Evolutionary conservation across 805 yeast genomes (phyloP).

Genomic region (Pichia phayaonensis): DNA sequence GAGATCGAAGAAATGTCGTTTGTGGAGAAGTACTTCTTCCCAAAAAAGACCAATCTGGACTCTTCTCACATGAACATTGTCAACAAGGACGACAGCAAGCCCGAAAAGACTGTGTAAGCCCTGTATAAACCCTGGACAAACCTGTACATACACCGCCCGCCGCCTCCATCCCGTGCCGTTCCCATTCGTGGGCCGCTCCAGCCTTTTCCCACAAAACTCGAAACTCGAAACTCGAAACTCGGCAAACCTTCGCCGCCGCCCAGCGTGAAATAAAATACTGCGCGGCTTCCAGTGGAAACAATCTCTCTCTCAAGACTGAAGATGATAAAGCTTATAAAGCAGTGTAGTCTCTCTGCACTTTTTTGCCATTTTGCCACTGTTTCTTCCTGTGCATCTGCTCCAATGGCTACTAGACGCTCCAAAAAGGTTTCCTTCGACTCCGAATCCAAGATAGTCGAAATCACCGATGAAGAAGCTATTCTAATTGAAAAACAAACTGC

Average conservation of each 20-base stretch:
- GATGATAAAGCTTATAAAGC: background rate
- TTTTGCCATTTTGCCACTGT: background rate
- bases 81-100: conserved; percentile 7
- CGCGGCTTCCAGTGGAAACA: background rate
- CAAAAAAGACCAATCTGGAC: conserved; percentile 25
- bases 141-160: background rate
- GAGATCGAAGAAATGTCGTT: conserved; percentile 40
- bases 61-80: conserved; percentile 16
- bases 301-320: no score
- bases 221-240: no score
- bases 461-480: conserved; percentile 5
- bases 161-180: background rate
- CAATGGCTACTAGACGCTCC: conserved; percentile 7
- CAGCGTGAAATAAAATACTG: background rate
- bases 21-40: conserved; percentile 40
- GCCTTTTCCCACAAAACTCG: no score
- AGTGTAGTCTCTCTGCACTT: background rate
- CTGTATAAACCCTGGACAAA: background rate
- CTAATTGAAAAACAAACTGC: background rate
- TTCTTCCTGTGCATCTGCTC: background rate
- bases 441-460: conserved; percentile 9
- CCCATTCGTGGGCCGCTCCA: no score
- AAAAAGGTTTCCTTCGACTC: conserved; percentile 12
- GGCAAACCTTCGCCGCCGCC: no score
- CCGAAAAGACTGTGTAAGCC: background rate